Evolutionary conservation across 2,329 filamentous ascomycete species (phyloP), one percentile per base, ranked within the genome.

Genomic region (Ascochyta rabiei): DNA sequence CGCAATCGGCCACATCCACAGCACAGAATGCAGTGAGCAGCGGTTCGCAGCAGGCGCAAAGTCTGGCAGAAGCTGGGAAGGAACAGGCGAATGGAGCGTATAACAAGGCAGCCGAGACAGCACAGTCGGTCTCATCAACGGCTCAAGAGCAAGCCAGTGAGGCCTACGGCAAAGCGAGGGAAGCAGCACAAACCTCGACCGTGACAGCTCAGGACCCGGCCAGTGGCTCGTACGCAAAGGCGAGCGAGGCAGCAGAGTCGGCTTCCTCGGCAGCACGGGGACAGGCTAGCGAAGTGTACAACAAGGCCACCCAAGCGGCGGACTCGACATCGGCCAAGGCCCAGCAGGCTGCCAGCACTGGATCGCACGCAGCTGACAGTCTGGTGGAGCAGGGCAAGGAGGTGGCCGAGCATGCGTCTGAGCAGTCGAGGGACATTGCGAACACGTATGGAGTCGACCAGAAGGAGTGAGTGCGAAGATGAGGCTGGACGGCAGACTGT

Each of bases 331-430:
- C 52, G 4, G 33, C 37, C 18, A 55, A 42, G 6, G 52, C 52
- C 1, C 52, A 54, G 35, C 45, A 46, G 33, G 59, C 50, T 10
- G 48, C 46, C 19, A 26, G 31, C 10, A 35, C 23, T 26, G 57
- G 44, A 21, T 55, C 56, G 26, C 46, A 56, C 12, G 55, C 59
- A 26, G 61, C 58, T 12, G 38, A 40, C 18, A 41, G 62, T 13
- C 41, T 67, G 26, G 34, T 71, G 6, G 66, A 69, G 47, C 65
- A 64, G 39, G 65, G 67, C 21, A 67, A 67, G 40, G 64, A 53
- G 19, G 46, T 57, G 1, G 57, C 57, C 10, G 39, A 38, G 18
- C 54, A 57, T 8, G 57, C 57, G 15, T 44, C 53, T 23, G 52
- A 63, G 48, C 61, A 60, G 30, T 53, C 59, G 12, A 60, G 62